Evolutionary conservation across 345 rosid species (phyloP), one percentile per base, ranked within the genome.

Genomic region (Turritis glabra): DNA sequence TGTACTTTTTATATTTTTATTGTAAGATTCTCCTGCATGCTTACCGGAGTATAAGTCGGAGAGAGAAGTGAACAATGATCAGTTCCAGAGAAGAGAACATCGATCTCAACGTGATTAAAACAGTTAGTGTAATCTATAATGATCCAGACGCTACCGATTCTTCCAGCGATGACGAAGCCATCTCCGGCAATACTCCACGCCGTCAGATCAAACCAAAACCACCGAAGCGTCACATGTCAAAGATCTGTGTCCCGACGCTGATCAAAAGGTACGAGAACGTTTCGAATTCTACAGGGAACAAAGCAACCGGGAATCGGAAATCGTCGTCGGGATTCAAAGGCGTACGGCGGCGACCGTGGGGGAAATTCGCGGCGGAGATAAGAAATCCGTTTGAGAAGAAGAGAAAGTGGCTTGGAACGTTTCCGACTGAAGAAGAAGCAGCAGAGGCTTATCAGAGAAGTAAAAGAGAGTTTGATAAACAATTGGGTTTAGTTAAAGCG

Each of bases 391-490:
- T 76, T 17, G 37, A 41, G 62, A 76, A 76, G 15, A 68, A 43
- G 25, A 61, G 74, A 50, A 2, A 11, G n/a, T 76, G 79, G 79
- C 74, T 76, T 59, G 79, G 79, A 52, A 76, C 74, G 38, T 76
- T 76, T 53, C 0, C 12, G n/a, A 76, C 70, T 0, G 48, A 12
- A n/a, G 70, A 61, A 67, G 68, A 1, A 30, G 74, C 74, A 27
- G 63, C 69, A 7, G 69, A 67, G 2, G 79, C 69, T 50, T 76
- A 76, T 5, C 15, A 41, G 48, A 68, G 5, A 19, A 60, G 40
- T 25, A 68, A 61, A 41, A 33, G 7, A 0, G 70, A 23, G 23
- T 68, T 76, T 32, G 79, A 76, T 8, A 6, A 69, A 17, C 13
- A 33, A 17, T 27, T 75, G 7, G 40, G 41, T 35, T 13, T 23